A percentile compares a stretch with the other conserved stretches of the same genome.
These are phyloP conservation scores for Letharia columbiana DNA, from an alignment of 495 filamentous ascomycete genomes.

Conservation along the genomic window DNA sequence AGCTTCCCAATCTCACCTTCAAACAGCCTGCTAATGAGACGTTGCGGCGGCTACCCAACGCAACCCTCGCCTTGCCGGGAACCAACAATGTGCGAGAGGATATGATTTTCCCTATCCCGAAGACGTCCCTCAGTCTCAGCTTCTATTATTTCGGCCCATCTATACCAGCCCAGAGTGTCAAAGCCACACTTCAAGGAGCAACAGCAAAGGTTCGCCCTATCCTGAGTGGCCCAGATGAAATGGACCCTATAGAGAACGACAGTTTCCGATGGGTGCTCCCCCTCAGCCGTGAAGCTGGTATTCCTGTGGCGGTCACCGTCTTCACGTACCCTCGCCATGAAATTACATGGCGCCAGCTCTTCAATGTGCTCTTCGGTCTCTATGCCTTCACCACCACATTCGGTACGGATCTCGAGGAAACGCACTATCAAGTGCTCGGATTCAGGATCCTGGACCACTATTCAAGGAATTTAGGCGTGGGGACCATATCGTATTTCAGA, in stretches of 20 bases:
- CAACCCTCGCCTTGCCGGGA: not conserved
- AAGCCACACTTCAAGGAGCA: not conserved
- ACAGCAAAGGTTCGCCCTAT: not conserved
- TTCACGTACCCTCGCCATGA: not conserved
- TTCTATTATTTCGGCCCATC: not conserved
- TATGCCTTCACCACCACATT: not conserved
- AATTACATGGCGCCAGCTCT: constrained; percentile 2
- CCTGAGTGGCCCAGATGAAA: not conserved
- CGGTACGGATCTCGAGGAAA: not conserved
- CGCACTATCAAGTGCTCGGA: constrained; percentile 11
- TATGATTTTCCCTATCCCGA: not conserved
- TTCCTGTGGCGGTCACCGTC: constrained; percentile 6
- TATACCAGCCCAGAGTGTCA: not conserved
- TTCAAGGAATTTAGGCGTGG: constrained; percentile 1
- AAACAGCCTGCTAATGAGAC: not conserved
- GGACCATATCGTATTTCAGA: constrained; percentile 4
- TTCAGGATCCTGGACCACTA: not conserved
- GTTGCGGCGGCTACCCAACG: not conserved
- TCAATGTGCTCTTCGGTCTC: not conserved
- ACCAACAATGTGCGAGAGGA: not conserved
- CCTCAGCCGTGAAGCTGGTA: not conserved
- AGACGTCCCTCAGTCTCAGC: constrained; percentile 3
- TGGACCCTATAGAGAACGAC: not conserved
- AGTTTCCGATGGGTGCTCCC: not conserved
- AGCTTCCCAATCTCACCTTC: not conserved